Conservation (phyloP, 1,139 yeast species). For the Sugiyamaella sp. region DNA sequence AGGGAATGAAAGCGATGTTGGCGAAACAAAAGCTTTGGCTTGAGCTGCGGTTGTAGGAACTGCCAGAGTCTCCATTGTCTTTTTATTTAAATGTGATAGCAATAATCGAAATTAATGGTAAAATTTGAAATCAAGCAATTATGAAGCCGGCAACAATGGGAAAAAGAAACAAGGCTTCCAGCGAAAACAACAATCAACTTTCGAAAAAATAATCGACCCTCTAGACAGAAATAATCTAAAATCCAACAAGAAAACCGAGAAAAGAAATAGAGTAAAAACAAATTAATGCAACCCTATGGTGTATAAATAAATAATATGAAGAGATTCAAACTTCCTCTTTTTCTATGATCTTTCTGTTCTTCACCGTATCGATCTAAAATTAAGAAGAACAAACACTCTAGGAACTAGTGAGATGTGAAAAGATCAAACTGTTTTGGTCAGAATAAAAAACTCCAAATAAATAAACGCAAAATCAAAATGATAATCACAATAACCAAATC, state of each 20-base stretch:
- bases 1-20: conserved; percentile 66
- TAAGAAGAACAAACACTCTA: too few relatives aligned
- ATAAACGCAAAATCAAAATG: background rate
- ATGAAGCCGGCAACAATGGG: background rate
- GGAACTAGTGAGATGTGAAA: background rate
- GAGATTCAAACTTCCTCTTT: conserved; percentile 5
- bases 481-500: background rate
- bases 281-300: conserved; percentile 37
- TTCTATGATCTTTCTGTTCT: background rate
- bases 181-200: background rate
- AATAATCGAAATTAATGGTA: background rate
- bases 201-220: background rate
- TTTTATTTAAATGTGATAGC: conserved; percentile 11
- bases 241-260: conserved; percentile 3
- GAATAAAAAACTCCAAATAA: background rate
- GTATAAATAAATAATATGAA: conserved; percentile 21
- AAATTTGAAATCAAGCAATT: background rate
- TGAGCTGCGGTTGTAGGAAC: conserved; percentile 82
- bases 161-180: background rate
- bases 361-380: too few relatives aligned
- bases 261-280: conserved; percentile 32
- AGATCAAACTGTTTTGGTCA: background rate
- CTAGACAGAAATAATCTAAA: conserved; percentile 2
- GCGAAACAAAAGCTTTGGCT: conserved; percentile 74
- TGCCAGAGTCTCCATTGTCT: conserved; percentile 67